Conservation (phyloP, 345 rosid genomes). For the Moringa oleifera region DNA sequence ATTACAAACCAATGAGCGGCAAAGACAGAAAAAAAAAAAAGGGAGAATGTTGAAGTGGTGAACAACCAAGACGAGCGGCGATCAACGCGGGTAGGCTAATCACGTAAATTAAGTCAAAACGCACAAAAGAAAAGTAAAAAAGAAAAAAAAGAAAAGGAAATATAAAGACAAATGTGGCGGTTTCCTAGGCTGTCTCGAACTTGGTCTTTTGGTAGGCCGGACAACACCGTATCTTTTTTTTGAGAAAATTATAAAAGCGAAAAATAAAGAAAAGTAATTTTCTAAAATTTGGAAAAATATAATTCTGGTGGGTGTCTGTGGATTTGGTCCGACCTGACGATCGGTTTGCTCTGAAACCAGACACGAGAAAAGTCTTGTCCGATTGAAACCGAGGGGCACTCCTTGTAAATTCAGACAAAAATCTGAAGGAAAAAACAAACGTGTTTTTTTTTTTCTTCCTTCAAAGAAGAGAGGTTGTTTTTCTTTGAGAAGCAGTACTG, state of each 20-base stretch:
- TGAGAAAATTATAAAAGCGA: not conserved
- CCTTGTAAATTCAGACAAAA: constrained; percentile 26
- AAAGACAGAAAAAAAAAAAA: not conserved
- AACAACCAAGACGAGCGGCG: constrained; percentile 18
- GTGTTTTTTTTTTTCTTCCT: too few relatives aligned
- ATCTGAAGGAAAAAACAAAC: too few relatives aligned
- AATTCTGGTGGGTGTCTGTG: not conserved
- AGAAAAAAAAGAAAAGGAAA: not conserved
- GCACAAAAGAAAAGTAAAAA: not conserved
- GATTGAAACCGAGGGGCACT: not conserved
- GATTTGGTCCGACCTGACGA: not conserved
- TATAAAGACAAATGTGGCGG: constrained; percentile 10
- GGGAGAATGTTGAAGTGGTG: not conserved
- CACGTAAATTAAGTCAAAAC: constrained; percentile 23
- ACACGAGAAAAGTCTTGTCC: not conserved
- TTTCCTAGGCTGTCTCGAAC: constrained; percentile 27
- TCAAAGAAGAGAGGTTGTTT: too few relatives aligned
- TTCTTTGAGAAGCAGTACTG: not conserved
- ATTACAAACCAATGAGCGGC: constrained; percentile 6
- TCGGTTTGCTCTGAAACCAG: not conserved
- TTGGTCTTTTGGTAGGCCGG: constrained; percentile 19
- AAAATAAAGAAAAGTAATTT: not conserved
- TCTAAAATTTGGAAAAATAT: not conserved
- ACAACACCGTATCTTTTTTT: constrained; percentile 6
- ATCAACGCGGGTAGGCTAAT: constrained; percentile 13